Evolutionary conservation across 2,329 filamentous ascomycete genomes (phyloP), one percentile per base, ranked within the genome.

Genomic region (Exophiala aquamarina): DNA sequence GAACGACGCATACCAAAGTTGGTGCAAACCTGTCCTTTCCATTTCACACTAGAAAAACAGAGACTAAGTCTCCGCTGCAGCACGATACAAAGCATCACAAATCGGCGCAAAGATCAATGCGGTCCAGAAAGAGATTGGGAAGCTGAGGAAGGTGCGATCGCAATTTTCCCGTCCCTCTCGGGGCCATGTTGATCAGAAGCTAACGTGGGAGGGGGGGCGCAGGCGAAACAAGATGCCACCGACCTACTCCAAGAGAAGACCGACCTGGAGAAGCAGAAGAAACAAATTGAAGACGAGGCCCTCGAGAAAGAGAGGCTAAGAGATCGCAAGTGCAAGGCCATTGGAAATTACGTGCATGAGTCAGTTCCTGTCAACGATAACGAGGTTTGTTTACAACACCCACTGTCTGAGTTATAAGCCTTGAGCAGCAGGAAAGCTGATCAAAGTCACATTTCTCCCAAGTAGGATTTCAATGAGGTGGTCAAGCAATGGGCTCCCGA

Each of bases 301-400:
- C 74, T 76, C 13, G 80, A 86, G 66, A 95, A 95, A 71, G 85
- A 93, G 53, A 72, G 75, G 41, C 73, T 80, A 34, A 76, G 96
- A 53, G 83, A 87, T 64, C 77, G 76, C 61, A 94, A 95, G 73
- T 81, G 90, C 61, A 87, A 86, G 69, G 84, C 81, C 1, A 87
- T 98, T 59, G 93, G 89, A 57, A 95, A 95, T 70, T 83, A 91
- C 68, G 93, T 98, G 44, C 90, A 97, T 72, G 83, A 89, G 19
- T 87, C 86, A 13, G 91, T 95, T 7, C 88, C 87, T 9, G 73
- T 93, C 55, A 89, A 84, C 70, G 79, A 90, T 63, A 89, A 88
- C 65, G 90, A 95, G 76, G 81, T 34, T 34, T 34, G 17, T 14
- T 34, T 34, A 34, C 32, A 8, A 18, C 5, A 6, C 6, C 17